phyloP scores from a whole-genome alignment of 495 filamentous ascomycete species.

The Aspergillus sclerotiicarbonarius region DNA sequence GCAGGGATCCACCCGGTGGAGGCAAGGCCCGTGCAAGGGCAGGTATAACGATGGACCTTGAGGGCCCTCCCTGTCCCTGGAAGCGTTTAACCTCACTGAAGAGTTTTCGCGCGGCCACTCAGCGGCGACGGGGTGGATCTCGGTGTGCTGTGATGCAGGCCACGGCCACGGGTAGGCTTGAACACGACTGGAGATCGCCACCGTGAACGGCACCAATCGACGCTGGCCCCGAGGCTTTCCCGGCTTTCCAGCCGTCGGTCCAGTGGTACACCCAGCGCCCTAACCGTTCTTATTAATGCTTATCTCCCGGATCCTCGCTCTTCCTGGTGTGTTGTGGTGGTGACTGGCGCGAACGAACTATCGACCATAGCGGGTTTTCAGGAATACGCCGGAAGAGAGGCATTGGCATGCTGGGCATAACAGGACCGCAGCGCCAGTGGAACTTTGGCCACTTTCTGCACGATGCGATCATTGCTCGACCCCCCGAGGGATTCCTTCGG shows the following conservation, averaged over 20 bases:
- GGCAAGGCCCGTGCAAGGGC: not conserved
- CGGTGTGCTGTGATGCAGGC: conserved; percentile 4
- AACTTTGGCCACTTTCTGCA: conserved; percentile 10
- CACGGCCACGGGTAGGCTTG: conserved; percentile 6
- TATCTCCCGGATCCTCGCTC: not conserved
- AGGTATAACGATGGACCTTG: not conserved
- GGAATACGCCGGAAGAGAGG: conserved; percentile 14
- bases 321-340: not conserved
- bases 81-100: not conserved
- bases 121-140: not conserved
- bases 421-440: conserved; percentile 15
- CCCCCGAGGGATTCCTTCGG: not conserved
- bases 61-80: not conserved
- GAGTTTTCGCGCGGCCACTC: not conserved
- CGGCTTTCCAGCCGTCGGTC: not conserved
- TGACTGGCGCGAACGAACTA: not conserved
- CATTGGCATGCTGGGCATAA: conserved; percentile 15
- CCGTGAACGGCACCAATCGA: not conserved
- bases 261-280: too few relatives aligned
- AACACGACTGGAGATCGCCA: conserved; percentile 5
- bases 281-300: not conserved
- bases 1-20: not conserved
- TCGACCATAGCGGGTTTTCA: not conserved
- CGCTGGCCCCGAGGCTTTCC: not conserved
- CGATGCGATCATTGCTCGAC: conserved; percentile 3